A percentile compares a stretch with the other conserved stretches of the same genome.
Evolutionary conservation across 2,329 filamentous ascomycete species (phyloP).

Genomic region (Beauveria sp.): DNA sequence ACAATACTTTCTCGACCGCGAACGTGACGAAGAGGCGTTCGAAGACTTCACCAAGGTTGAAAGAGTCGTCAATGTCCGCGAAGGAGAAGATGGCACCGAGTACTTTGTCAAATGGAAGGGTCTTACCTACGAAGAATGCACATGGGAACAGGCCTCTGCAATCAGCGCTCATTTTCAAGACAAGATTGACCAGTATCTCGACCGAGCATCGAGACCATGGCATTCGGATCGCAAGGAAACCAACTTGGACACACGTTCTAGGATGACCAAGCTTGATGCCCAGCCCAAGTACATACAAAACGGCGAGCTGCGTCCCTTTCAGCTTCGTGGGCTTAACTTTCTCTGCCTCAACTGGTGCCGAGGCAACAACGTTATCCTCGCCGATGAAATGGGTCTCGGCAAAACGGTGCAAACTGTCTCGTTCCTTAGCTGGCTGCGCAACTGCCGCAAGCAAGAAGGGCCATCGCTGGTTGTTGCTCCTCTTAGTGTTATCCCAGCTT

Average conservation of each 20-base stretch:
- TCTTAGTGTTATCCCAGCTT: constrained; percentile 92
- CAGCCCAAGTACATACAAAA: constrained; percentile 81
- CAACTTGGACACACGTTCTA: constrained; percentile 64
- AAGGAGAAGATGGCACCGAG: constrained; percentile 72
- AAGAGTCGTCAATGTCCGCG: constrained; percentile 76
- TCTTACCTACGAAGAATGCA: constrained; percentile 86
- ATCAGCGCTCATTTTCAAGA: constrained; percentile 74
- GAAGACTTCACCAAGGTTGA: constrained; percentile 90
- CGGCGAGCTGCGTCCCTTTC: constrained; percentile 85
- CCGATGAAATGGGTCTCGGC: constrained; percentile 96
- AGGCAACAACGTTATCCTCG: constrained; percentile 90
- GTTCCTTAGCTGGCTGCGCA: constrained; percentile 94
- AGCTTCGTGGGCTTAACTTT: constrained; percentile 91
- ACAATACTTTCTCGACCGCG: constrained; percentile 90
- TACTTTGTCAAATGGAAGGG: constrained; percentile 98
- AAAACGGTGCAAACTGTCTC: constrained; percentile 97
- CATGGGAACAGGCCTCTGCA: constrained; percentile 76
- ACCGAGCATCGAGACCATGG: constrained; percentile 74
- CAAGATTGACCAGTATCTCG: constrained; percentile 85
- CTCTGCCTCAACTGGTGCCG: constrained; percentile 93
- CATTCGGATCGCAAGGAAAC: constrained; percentile 71
- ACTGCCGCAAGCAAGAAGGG: constrained; percentile 81
- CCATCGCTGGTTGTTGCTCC: constrained; percentile 97
- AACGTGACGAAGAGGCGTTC: constrained; percentile 80
- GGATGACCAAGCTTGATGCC: constrained; percentile 65